phyloP scores from a whole-genome alignment of 805 yeast species.

The Cephaloascus albidus region DNA sequence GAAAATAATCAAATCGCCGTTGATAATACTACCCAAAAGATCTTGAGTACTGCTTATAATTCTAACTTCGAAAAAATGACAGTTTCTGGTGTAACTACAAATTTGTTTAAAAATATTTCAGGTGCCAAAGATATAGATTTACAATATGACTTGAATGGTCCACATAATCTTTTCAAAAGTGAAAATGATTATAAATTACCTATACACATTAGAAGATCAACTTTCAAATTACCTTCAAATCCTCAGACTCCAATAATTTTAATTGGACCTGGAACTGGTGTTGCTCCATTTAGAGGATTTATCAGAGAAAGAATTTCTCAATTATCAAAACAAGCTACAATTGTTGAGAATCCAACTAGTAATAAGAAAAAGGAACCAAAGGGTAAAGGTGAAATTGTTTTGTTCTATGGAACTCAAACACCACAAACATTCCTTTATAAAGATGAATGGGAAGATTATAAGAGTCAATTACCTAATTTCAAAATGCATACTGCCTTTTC shows the following conservation, averaged over 20 bases:
- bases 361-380: conserved; percentile 24
- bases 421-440: conserved; percentile 75
- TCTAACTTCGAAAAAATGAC: conserved; percentile 3
- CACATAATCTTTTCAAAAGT: conserved; percentile 48
- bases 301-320: conserved; percentile 74
- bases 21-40: too few relatives aligned
- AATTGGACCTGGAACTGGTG: conserved; percentile 98
- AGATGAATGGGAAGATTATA: conserved; percentile 81
- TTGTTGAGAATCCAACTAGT: conserved; percentile 17
- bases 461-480: conserved; percentile 48
- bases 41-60: too few relatives aligned
- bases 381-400: conserved; percentile 69
- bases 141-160: conserved; percentile 74
- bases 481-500: conserved; percentile 81
- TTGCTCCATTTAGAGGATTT: conserved; percentile 96
- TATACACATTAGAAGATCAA: conserved; percentile 88
- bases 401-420: conserved; percentile 85
- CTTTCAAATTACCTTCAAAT: conserved; percentile 86
- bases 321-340: conserved; percentile 33
- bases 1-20: conserved; percentile 47
- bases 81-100: conserved; percentile 87
- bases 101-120: conserved; percentile 69
- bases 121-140: conserved; percentile 41
- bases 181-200: conserved; percentile 76
- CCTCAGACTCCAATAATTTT: conserved; percentile 77